Evolutionary conservation across 257 asterid species (phyloP).

Genomic region (Schizonepeta tenuifolia): DNA sequence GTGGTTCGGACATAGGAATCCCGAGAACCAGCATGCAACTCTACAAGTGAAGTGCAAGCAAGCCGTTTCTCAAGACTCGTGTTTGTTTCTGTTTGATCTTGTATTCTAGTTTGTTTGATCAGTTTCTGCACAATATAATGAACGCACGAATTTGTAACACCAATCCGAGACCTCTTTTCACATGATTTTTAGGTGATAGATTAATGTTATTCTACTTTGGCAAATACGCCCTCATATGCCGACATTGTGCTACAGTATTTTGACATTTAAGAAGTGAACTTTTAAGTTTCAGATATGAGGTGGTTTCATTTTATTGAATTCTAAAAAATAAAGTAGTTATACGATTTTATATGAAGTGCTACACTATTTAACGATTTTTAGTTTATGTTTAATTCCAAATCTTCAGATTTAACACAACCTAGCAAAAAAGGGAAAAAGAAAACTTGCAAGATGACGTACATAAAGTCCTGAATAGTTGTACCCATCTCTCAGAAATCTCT

Average conservation of each 20-base stretch:
- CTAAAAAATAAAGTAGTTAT: too few relatives aligned
- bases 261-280: not conserved
- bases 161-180: slow-evolving; percentile 5
- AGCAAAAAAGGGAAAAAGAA: not conserved
- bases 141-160: slow-evolving; percentile 1
- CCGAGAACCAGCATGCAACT: slow-evolving; percentile 14
- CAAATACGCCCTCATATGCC: not conserved
- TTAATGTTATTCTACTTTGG: not conserved
- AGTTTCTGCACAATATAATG: slow-evolving; percentile 16
- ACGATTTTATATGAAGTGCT: too few relatives aligned
- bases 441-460: not conserved
- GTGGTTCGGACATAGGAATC: slow-evolving; percentile 2
- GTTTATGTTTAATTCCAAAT: not conserved
- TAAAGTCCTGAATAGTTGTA: not conserved
- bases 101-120: not conserved
- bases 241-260: not conserved
- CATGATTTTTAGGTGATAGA: slow-evolving; percentile 7
- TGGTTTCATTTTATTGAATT: not conserved
- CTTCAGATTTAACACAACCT: not conserved
- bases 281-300: not conserved
- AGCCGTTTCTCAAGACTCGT: not conserved
- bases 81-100: not conserved
- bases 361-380: too few relatives aligned
- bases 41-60: not conserved
- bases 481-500: slow-evolving; percentile 11